phyloP scores from a whole-genome alignment of 2,329 filamentous ascomycete genomes.

The Meredithiella fracta region DNA sequence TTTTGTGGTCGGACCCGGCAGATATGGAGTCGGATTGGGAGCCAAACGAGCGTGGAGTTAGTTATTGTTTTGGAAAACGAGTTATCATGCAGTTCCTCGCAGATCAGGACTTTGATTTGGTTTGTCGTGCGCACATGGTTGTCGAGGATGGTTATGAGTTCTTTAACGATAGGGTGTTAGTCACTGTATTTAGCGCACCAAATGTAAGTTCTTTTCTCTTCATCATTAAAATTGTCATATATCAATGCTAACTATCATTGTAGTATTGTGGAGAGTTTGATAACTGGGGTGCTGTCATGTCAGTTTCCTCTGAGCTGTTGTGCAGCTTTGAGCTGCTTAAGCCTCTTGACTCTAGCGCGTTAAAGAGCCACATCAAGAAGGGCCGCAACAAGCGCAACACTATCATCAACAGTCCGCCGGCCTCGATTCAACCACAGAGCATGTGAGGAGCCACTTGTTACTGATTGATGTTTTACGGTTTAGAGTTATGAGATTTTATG shows the following conservation, averaged over 20 bases:
- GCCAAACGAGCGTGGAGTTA: conserved; percentile 88
- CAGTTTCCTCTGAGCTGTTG: conserved; percentile 77
- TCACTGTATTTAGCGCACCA: conserved; percentile 93
- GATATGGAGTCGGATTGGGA: conserved; percentile 99
- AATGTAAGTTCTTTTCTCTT: conserved; percentile 49
- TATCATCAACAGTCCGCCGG: conserved; percentile 73
- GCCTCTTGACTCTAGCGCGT: conserved; percentile 81
- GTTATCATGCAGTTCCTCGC: conserved; percentile 94
- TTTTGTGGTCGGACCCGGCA: conserved; percentile 93
- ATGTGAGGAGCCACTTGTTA: conserved; percentile 4
- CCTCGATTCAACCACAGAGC: conserved; percentile 12
- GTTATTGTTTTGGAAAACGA: conserved; percentile 96
- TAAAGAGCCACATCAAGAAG: conserved; percentile 99
- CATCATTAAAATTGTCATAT: neutral
- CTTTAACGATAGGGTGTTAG: conserved; percentile 84
- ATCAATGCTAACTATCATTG: conserved; percentile 18
- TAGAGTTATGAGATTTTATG: too few relatives aligned
- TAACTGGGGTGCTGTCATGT: conserved; percentile 99
- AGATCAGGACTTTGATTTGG: conserved; percentile 89
- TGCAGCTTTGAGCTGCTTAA: conserved; percentile 97
- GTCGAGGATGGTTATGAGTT: conserved; percentile 99
- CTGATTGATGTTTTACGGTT: too few relatives aligned
- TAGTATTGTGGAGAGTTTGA: conserved; percentile 98
- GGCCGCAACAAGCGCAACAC: conserved; percentile 84
- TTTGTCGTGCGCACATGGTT: conserved; percentile 97